Evolutionary conservation across 1,284 basidiomycete species (phyloP), one percentile per base, ranked within the genome.

Genomic region (Volvariella volvacea): DNA sequence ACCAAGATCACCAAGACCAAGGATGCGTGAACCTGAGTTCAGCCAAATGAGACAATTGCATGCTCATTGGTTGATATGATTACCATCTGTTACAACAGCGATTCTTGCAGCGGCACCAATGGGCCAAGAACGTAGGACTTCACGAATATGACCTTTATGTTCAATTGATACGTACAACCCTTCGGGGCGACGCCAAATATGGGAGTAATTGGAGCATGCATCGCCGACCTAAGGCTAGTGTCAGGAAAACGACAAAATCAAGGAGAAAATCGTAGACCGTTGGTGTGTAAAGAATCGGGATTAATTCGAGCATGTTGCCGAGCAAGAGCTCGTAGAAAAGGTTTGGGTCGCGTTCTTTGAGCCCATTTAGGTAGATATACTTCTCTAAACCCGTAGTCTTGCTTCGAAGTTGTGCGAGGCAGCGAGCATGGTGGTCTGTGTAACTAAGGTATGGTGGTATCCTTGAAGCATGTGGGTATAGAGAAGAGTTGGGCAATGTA

Each of bases 1-100:
- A 17, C 79, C 78, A 38, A 91, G 75, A 61, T 92, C 89, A 32
- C 89, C 89, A 10, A 92, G 74, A 50, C 89, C 89, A 15, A 92
- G 75, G 48, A 92, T 92, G 17, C 90, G 76, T 8, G 83, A 88
- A 47, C 76, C 74, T 76, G 42, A 28, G 30, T 31, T 25, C 42
- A 39, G 20, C 44, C 41, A 15, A 32, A 44, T 7, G 34, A 40
- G 25, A 32, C 17, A 19, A 36, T 33, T 31, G 41, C 25, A 38
- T 19, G 16, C 4, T 22, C 32, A 42, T 21, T 22, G 4, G 38
- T 15, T 39, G 31, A 22, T 21, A 25, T 39, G n/a, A 2, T n/a
- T 49, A 62, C 88, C 89, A 57, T 92, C 89, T 4, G 83, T 87
- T 42, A 88, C 83, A 45, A 88, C 85, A 41, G 83, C 74, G 55